These are phyloP conservation scores for Karstenula rhodostoma DNA, from an alignment of 2,329 filamentous ascomycete genomes.

Conservation along the genomic window DNA sequence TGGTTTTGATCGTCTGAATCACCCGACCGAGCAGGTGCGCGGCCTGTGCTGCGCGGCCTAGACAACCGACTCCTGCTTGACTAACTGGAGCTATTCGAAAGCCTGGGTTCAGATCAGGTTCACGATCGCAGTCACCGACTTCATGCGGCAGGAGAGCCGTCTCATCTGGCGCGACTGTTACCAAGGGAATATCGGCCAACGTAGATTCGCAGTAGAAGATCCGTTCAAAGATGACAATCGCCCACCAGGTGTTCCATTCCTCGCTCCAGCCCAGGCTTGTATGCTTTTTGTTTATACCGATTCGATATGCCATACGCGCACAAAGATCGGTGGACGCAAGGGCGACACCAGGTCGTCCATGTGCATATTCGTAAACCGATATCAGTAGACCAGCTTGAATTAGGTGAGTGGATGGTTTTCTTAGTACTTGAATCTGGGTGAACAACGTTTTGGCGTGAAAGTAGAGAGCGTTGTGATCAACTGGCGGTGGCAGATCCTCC, in stretches of 20 bases:
- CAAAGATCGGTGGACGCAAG: slow-evolving; percentile 4
- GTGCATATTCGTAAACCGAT: slow-evolving; percentile 15
- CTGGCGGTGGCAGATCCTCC: not conserved
- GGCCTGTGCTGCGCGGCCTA: slow-evolving; percentile 18
- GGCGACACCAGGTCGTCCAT: slow-evolving; percentile 8
- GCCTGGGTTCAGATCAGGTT: not conserved
- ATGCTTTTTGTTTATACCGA: slow-evolving; percentile 14
- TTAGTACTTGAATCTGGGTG: not conserved
- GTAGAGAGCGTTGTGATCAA: slow-evolving; percentile 2
- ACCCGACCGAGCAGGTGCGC: slow-evolving; percentile 15
- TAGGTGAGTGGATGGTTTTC: not conserved
- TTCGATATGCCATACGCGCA: not conserved
- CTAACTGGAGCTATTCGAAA: slow-evolving; percentile 1
- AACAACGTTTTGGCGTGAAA: slow-evolving; percentile 8
- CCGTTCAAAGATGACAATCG: slow-evolving; percentile 14
- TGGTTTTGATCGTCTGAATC: slow-evolving; percentile 3
- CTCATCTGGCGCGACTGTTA: slow-evolving; percentile 1
- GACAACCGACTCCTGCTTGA: slow-evolving; percentile 9
- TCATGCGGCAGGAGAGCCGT: slow-evolving; percentile 7
- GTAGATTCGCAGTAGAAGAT: slow-evolving; percentile 18
- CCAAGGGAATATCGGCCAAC: not conserved
- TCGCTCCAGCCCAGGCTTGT: slow-evolving; percentile 12
- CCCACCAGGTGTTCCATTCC: slow-evolving; percentile 19
- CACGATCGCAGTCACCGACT: not conserved
- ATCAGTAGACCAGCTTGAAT: slow-evolving; percentile 15